Conservation (phyloP, 2,329 filamentous ascomycete species). For the Ceratocystis papillata region DNA sequence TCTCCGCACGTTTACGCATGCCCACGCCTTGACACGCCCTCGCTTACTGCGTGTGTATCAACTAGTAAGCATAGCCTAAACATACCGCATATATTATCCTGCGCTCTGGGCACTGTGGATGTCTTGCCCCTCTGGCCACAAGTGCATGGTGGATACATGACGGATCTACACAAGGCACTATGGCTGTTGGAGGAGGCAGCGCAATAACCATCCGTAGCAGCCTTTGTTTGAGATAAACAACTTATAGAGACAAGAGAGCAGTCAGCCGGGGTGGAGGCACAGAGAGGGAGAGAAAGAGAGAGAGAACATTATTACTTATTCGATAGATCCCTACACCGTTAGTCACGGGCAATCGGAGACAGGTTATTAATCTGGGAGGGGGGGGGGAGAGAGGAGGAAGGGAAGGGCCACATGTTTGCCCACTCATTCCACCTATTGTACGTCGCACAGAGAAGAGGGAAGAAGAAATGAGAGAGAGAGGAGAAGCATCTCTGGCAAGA, state of each 20-base stretch:
- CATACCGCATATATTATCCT: background rate
- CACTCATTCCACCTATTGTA: background rate
- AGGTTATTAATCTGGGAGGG: background rate
- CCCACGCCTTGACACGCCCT: background rate
- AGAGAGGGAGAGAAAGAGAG: background rate
- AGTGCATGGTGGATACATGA: background rate
- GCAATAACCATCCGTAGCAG: background rate
- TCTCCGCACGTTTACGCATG: too few relatives aligned
- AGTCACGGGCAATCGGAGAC: background rate
- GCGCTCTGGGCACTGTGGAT: background rate
- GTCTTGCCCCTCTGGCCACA: background rate
- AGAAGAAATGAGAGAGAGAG: background rate
- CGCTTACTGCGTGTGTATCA: constrained; percentile 2
- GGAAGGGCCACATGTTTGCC: background rate
- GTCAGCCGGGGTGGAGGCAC: background rate
- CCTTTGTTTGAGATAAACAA: constrained; percentile 10
- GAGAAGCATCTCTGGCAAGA: background rate
- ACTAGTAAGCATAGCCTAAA: constrained; percentile 8
- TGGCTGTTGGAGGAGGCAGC: background rate
- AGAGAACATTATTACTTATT: background rate
- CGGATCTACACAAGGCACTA: background rate
- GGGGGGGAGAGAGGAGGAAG: background rate
- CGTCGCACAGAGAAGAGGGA: constrained; percentile 1
- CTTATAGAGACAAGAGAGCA: constrained; percentile 2
- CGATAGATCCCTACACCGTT: background rate